Base-by-base conservation (phyloP, 768 basidiomycete species). In the Podaxis sp. region DNA sequence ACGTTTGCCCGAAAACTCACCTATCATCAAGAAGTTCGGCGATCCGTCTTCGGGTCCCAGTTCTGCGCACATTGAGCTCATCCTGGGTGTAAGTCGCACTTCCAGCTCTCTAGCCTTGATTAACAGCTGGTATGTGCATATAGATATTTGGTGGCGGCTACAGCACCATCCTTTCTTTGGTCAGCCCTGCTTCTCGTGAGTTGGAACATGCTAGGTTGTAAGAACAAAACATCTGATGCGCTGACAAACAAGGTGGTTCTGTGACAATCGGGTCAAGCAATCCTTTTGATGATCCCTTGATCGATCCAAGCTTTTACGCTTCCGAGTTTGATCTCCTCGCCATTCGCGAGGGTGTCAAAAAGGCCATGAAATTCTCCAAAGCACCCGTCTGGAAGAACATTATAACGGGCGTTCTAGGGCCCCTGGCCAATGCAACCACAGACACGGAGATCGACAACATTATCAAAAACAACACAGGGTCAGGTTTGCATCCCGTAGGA, bases 401-500 rank as follows among this genome's bases (percentile, higher is more conserved):
- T 46, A 50, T 69, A n/a, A 53, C 68, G 4, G 56, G 51, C 9
- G 37, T 59, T 19, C 51, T 59, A 15, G 55, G 29, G 8, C 60
- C 64, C 9, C 63, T 56, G 12, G 55, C 66, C n/a, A 43, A 58
- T 15, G 55, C 55, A 29, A 63, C 52, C 17, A 65, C 63, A 8
- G 57, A 67, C 19, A n/a, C 41, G 15, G 66, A 67, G 15, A 55
- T 65, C 8, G 64, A 51, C 7, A 38, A n/a, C 0, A 72, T 68
- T 37, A 52, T 77, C 15, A 65, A 70, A 5, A 52, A 64, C 8
- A 67, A 61, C 22, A 62, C 65, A 1, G 43, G 51, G 15, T 71
- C 74, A 0, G 62, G 70, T 8, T 70, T 65, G 54, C 79, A 79
- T 67, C 71, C 73, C 7, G 69, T 72, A 12, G 71, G 74, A 5